Evolutionary conservation across 306 rosid genomes (phyloP).

Genomic region (Begonia fuchsioides): DNA sequence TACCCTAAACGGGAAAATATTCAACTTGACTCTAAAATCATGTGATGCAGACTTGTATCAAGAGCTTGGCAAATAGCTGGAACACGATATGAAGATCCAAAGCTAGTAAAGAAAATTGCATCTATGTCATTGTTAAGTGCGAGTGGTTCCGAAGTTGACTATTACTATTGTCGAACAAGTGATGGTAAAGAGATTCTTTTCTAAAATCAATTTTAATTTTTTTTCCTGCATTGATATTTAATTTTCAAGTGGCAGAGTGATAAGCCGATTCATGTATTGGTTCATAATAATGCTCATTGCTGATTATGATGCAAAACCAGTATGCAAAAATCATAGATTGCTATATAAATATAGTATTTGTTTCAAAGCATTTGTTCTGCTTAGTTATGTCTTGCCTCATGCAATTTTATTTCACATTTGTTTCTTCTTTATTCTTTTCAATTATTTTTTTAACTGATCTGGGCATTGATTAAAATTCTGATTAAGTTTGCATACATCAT

Average conservation of each 20-base stretch:
- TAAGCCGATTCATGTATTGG: too few species aligned
- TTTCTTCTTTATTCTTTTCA: not conserved
- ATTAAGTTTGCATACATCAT: not conserved
- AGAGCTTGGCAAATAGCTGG: conserved; percentile 88
- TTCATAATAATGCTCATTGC: too few species aligned
- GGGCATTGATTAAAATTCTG: too few species aligned
- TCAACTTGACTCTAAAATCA: conserved; percentile 13
- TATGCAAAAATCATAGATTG: too few species aligned
- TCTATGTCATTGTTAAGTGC: conserved; percentile 26
- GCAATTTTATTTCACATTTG: not conserved
- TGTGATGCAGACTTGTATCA: conserved; percentile 49
- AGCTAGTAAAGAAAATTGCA: conserved; percentile 42
- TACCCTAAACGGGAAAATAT: not conserved
- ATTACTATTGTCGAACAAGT: conserved; percentile 49
- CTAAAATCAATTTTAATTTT: too few species aligned
- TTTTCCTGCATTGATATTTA: too few species aligned
- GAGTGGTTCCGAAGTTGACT: conserved; percentile 32
- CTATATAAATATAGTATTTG: too few species aligned
- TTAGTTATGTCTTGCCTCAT: not conserved
- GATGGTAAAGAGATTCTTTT: conserved; percentile 31
- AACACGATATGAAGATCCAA: conserved; percentile 54
- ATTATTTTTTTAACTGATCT: too few species aligned
- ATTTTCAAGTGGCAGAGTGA: too few species aligned
- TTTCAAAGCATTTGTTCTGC: not conserved
- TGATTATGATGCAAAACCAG: too few species aligned